Evolutionary conservation across 805 yeast species (phyloP).

Genomic region (Candida schatavii): DNA sequence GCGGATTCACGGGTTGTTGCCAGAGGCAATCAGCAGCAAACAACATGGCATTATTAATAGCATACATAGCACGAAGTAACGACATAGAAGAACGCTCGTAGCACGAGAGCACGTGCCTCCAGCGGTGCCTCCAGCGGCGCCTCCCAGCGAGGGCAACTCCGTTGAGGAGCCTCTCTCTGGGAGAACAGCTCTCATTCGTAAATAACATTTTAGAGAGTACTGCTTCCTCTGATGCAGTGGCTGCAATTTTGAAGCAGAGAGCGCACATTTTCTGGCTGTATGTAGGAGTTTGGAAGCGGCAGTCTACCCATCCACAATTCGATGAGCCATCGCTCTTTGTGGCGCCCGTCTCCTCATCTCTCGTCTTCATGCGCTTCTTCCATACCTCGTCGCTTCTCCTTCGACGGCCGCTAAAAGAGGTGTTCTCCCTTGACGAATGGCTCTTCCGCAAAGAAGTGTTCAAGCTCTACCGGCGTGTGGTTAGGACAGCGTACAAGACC

Average conservation of each 20-base stretch:
- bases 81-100: constrained; percentile 1
- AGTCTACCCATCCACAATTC: no score
- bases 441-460: constrained; percentile 34
- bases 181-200: no score
- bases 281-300: no score
- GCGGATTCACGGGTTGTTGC: constrained; percentile 21
- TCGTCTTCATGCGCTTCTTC: constrained; percentile 4
- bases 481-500: constrained; percentile 31
- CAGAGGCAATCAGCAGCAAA: constrained; percentile 7
- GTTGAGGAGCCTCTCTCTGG: no score
- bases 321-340: no score
- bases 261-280: no score
- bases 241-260: no score
- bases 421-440: constrained; percentile 36
- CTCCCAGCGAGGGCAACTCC: no score
- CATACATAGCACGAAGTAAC: constrained; percentile 2
- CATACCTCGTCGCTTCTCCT: not conserved
- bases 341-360: no score
- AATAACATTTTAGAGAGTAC: no score
- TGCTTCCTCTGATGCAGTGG: no score
- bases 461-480: constrained; percentile 30
- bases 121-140: no score
- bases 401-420: not conserved
- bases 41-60: constrained; percentile 4
- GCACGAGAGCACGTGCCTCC: not conserved